These are phyloP conservation scores for Knoxdaviesia capensis DNA, from an alignment of 2,329 filamentous ascomycete species.

Conservation along the genomic window DNA sequence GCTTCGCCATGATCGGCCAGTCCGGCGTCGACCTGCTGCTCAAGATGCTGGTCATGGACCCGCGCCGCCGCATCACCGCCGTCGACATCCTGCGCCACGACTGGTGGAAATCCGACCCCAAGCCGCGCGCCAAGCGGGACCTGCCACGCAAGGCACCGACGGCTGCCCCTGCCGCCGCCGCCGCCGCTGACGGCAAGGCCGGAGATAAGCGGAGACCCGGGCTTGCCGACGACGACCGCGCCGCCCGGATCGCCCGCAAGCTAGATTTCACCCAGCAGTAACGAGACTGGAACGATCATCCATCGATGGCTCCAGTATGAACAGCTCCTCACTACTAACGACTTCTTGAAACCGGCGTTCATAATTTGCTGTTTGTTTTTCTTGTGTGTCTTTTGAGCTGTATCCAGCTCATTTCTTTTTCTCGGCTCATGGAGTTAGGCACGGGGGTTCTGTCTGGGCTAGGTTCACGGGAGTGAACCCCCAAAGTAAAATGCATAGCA, in stretches of 20 bases:
- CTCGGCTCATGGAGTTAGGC: no score
- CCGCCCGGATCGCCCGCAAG: constrained; percentile 62
- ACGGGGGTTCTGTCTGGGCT: no score
- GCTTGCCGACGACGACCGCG: constrained; percentile 45
- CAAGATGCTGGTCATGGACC: constrained; percentile 68
- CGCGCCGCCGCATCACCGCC: constrained; percentile 64
- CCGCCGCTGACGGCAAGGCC: constrained; percentile 58
- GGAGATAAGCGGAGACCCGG: constrained; percentile 19
- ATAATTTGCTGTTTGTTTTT: no score
- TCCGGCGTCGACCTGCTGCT: constrained; percentile 78
- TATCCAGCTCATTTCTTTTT: no score
- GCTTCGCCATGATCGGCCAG: constrained; percentile 62
- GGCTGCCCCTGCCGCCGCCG: constrained; percentile 44
- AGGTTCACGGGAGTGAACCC: no score
- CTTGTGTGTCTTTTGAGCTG: no score
- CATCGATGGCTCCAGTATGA: no score
- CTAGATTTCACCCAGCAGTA: constrained; percentile 38
- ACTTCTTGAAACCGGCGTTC: no score
- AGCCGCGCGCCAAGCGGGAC: constrained; percentile 63
- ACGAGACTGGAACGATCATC: no score
- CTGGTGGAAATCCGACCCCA: constrained; percentile 74
- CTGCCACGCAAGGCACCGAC: constrained; percentile 60
- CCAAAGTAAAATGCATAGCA: no score
- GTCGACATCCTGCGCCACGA: constrained; percentile 58
- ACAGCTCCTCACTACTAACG: no score